Evolutionary conservation across 768 basidiomycete species (phyloP), one percentile per base, ranked within the genome.

Genomic region (Boletus rubroflammeus): DNA sequence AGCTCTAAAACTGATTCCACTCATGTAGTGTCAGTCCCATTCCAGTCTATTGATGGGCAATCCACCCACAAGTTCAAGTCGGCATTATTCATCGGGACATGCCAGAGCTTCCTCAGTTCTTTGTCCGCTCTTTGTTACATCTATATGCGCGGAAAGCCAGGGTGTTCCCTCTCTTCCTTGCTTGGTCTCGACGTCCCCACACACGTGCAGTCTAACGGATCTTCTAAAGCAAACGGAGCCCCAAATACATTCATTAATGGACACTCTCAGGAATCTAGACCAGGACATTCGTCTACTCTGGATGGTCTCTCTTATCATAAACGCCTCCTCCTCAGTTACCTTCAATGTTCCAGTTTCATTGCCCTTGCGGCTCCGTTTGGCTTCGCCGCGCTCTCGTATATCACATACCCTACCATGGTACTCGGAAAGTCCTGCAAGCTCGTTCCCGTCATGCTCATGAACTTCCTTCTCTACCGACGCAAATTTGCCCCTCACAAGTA

Each of bases 371-470:
- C 93, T 21, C 97, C 96, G 3, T 96, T 98, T 67, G 95, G 96
- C 49, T 98, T 98, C 74, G 89, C 94, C 11, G 85, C 94, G 5
- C 86, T 98, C 40, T 85, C 91, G 25, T 92, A 96, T 74, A 94
- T 99, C 67, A 93, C 93, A 17, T 98, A 98, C 77, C 97, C 97
- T 47, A 93, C 96, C 41, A 96, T 98, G 90, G 95, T 98, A 32
- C 87, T 98, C 59, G 97, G 92, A 49, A 98, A 98, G 72, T 98
- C 95, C 0, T 98, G 97, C 80, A 98, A 98, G 70, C 91, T 99
- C 67, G 93, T 99, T 41, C 97, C 97, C 0, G 97, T 95, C 56
- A 92, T 96, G 84, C 81, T 98, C 71, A 94, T 98, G 88, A 98
- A 98, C 73, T 85, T 98, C 62, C 64, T 98, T 36, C 79, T 98